Conservation (phyloP, 1,284 basidiomycete species). For the Pseudozyma sp. region DNA sequence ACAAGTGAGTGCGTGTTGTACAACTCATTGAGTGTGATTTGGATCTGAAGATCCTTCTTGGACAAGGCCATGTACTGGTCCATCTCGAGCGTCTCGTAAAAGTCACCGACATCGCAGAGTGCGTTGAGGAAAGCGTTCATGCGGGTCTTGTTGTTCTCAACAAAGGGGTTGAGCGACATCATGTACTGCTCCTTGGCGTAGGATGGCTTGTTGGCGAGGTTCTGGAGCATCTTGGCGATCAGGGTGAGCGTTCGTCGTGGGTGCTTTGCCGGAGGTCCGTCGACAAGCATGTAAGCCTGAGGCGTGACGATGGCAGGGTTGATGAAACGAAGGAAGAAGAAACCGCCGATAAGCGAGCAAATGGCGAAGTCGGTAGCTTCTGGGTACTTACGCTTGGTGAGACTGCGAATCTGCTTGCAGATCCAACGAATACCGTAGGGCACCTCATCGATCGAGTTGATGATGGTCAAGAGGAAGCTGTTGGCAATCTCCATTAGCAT, state of each 20-base stretch:
- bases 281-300: constrained; percentile 99
- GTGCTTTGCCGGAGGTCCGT: constrained; percentile 95
- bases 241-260: constrained; percentile 94
- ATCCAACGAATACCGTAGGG: constrained; percentile 99
- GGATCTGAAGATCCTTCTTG: constrained; percentile 97
- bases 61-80: constrained; percentile 99
- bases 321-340: constrained; percentile 99
- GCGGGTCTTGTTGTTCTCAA: constrained; percentile 95
- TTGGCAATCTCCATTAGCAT: constrained; percentile 99
- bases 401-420: constrained; percentile 96
- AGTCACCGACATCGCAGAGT: constrained; percentile 97
- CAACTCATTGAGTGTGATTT: constrained; percentile 98
- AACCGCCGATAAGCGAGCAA: constrained; percentile 97
- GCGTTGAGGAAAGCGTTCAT: constrained; percentile 97
- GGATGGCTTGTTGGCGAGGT: constrained; percentile 97
- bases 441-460: constrained; percentile 95
- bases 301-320: constrained; percentile 99
- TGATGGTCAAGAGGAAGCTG: constrained; percentile 95
- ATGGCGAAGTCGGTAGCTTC: constrained; percentile 97
- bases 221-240: constrained; percentile 99
- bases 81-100: constrained; percentile 99
- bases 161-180: constrained; percentile 97
- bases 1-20: constrained; percentile 97
- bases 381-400: constrained; percentile 98
- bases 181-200: constrained; percentile 98